Percentiles rank a stretch among this genome's conserved stretches.
Evolutionary conservation across 2,329 filamentous ascomycete species (phyloP).

Genomic region (Davidsoniella australis): DNA sequence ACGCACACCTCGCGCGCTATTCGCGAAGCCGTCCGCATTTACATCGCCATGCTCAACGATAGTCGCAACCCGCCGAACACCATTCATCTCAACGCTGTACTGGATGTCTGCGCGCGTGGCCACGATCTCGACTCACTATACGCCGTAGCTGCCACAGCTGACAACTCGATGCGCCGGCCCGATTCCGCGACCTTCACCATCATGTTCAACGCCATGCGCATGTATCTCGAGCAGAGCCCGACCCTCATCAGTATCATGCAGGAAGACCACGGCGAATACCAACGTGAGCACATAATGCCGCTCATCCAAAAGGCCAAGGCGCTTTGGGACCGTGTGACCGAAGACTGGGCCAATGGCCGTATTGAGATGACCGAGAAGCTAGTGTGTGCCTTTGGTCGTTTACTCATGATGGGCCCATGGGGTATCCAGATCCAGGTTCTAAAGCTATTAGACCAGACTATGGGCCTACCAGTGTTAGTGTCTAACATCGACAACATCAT

Average conservation of each 20-base stretch:
- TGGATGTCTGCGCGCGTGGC: slow-evolving; percentile 62
- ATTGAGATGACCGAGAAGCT: slow-evolving; percentile 62
- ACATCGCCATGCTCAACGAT: slow-evolving; percentile 52
- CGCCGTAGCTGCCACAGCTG: slow-evolving; percentile 54
- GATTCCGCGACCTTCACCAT: slow-evolving; percentile 61
- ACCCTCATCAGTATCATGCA: slow-evolving; percentile 10
- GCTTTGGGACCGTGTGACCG: slow-evolving; percentile 66
- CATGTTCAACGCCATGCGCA: slow-evolving; percentile 60
- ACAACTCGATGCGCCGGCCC: slow-evolving; percentile 44
- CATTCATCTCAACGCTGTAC: slow-evolving; percentile 75
- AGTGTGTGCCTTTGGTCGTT: slow-evolving; percentile 61
- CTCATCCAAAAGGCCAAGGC: slow-evolving; percentile 40
- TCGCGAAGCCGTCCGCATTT: slow-evolving; percentile 54
- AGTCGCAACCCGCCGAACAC: slow-evolving; percentile 53
- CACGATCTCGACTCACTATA: slow-evolving; percentile 68
- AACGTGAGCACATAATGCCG: slow-evolving; percentile 9
- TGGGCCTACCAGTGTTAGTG: slow-evolving; percentile 47
- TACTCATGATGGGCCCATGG: slow-evolving; percentile 50
- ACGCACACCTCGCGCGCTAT: slow-evolving; percentile 42
- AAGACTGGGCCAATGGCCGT: slow-evolving; percentile 56
- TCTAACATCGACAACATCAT: slow-evolving; percentile 17
- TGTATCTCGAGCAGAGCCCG: slow-evolving; percentile 21
- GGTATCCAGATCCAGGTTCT: slow-evolving; percentile 56
- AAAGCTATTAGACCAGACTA: slow-evolving; percentile 63
- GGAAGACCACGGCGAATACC: slow-evolving; percentile 13